These are phyloP conservation scores for Saccharomyces hybrid DNA, from an alignment of 1,139 yeast species.

Conservation along the genomic window DNA sequence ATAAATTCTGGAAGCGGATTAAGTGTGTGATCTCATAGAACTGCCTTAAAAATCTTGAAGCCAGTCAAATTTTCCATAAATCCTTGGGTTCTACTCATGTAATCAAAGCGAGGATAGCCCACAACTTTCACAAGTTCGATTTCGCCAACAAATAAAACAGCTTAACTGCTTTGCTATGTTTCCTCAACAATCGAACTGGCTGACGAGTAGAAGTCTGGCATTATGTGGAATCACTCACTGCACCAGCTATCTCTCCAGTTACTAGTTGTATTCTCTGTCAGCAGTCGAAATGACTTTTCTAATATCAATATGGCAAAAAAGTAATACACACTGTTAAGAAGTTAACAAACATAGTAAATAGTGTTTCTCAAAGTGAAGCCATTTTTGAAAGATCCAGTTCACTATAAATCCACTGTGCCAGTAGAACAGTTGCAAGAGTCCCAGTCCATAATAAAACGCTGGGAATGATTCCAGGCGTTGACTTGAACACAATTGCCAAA, in stretches of 20 bases:
- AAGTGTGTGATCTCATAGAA: background rate
- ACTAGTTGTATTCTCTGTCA: background rate
- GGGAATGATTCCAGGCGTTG: background rate
- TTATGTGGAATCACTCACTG: background rate
- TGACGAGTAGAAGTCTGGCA: background rate
- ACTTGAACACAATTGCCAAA: background rate
- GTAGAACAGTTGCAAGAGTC: background rate
- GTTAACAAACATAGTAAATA: background rate
- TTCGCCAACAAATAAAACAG: background rate
- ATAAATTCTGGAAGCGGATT: background rate
- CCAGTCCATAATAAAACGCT: background rate
- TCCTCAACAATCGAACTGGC: background rate
- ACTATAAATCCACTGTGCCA: background rate
- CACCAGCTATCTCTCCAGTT: background rate
- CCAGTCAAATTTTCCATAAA: background rate
- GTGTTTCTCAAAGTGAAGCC: background rate
- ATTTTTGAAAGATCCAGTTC: background rate
- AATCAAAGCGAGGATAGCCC: background rate
- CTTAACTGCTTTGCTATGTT: background rate
- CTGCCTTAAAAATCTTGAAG: background rate
- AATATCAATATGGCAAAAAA: background rate
- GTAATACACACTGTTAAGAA: background rate
- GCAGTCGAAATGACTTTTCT: background rate
- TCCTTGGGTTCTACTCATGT: background rate
- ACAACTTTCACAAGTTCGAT: background rate